A percentile compares a stretch with the other conserved stretches of the same genome.
phyloP scores from a whole-genome alignment of 2,329 filamentous ascomycete species.

The Malbranchea zuffiana region DNA sequence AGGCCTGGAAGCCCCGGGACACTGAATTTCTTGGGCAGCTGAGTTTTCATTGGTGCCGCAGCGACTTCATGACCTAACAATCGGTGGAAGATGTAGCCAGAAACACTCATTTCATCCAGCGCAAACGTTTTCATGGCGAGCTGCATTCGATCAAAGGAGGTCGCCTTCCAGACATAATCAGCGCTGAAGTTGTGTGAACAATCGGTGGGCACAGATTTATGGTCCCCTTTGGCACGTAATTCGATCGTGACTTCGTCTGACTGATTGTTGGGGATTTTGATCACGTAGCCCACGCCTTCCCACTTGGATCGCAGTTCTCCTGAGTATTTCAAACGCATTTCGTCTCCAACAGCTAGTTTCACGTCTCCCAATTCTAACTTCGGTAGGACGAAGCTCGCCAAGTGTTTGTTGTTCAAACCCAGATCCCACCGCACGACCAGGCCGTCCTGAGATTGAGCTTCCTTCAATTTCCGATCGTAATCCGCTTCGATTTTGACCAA shows the following conservation, averaged over 20 bases:
- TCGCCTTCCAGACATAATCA: constrained; percentile 99
- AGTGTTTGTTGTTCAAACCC: constrained; percentile 92
- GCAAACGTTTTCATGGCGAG: constrained; percentile 98
- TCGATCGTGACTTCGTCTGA: constrained; percentile 96
- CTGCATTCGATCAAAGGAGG: constrained; percentile 98
- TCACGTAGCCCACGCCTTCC: constrained; percentile 97
- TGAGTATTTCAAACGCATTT: constrained; percentile 95
- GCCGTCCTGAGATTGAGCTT: constrained; percentile 95
- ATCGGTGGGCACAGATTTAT: constrained; percentile 91
- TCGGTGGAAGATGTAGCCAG: constrained; percentile 96
- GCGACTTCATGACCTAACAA: constrained; percentile 91
- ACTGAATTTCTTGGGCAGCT: constrained; percentile 92
- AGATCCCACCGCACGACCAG: constrained; percentile 88
- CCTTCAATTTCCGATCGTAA: constrained; percentile 97
- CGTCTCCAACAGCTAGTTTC: constrained; percentile 92
- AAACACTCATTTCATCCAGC: constrained; percentile 94
- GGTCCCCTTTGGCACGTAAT: constrained; percentile 83
- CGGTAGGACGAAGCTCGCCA: constrained; percentile 87
- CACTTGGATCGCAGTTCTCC: constrained; percentile 84
- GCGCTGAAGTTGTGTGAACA: constrained; percentile 97
- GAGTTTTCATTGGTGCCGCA: constrained; percentile 87
- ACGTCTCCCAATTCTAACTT: constrained; percentile 97
- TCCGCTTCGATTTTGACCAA: constrained; percentile 98
- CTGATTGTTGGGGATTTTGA: constrained; percentile 99
- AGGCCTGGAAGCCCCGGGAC: constrained; percentile 88